Base-by-base conservation (phyloP, 2,329 filamentous ascomycete species). In the Colletotrichum tamarilloi region DNA sequence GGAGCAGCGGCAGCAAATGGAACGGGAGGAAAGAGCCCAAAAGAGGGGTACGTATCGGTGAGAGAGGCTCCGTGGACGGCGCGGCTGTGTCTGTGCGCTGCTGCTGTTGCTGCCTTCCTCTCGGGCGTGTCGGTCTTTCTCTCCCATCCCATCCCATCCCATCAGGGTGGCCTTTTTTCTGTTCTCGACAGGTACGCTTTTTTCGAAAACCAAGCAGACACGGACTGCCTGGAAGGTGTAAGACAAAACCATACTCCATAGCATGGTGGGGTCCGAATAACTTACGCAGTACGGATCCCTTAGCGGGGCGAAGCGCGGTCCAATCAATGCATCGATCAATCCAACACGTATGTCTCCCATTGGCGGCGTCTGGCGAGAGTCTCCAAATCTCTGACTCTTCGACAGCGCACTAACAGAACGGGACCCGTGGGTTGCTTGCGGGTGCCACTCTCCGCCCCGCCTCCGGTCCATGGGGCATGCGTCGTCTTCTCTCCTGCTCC, bases 51-150 rank as follows among this genome's bases (percentile, higher is more conserved):
- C 67, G 67, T 56, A 63, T 62, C 38, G n/a, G 53, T 19, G 11
- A 52, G 68, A 28, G 67, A 68, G 65, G 64, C 69, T 69, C 65
- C 69, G 69, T 72, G 42, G 66, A 69, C 69, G 66, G 69, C 69
- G 69, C 26, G 53, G 49, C 55, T 28, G 32, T 28, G 69, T 72
- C 66, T 63, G 69, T 72, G 69, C 69, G 42, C 32, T 59, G 55
- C 58, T 68, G 35, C 24, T 59, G 42, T 5, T 66, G 57, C 32
- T 59, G 59, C 65, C 66, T 60, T 28, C 19, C 35, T 56, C 32
- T 73, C 67, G 53, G 70, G 55, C 56, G 55, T 65, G 60, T 73
- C 67, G 70, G 60, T 63, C 59, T 70, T 73, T 65, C 67, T 64
- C 42, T 16, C 8, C 28, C 24, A 30, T 35, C 28, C 19, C 24